Evolutionary conservation across 2,329 filamentous ascomycete genomes (phyloP).

Genomic region (Monilinia polystroma): DNA sequence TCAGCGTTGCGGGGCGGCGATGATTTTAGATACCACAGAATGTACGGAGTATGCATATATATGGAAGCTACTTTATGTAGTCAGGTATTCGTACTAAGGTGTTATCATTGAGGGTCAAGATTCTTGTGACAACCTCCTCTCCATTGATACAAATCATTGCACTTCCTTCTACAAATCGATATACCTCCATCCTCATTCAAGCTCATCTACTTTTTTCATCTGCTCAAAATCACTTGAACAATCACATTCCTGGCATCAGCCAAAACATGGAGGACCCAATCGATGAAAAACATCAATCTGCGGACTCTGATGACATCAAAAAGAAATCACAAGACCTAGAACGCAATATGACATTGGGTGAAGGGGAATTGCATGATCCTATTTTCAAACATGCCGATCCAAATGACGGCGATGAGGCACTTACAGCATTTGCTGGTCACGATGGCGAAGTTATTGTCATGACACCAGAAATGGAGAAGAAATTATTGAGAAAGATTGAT

Average conservation of each 20-base stretch:
- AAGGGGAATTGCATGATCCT: constrained; percentile 29
- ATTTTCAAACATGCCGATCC: constrained; percentile 42
- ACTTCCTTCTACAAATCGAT: background rate
- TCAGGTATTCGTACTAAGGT: background rate
- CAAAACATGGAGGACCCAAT: constrained; percentile 4
- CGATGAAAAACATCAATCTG: background rate
- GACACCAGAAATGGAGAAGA: constrained; percentile 44
- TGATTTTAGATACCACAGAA: background rate
- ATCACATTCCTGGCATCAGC: no score
- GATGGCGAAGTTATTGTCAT: constrained; percentile 42
- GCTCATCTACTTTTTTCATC: background rate
- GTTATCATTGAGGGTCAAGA: background rate
- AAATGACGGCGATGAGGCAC: constrained; percentile 47
- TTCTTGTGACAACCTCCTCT: background rate
- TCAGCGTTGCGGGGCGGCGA: background rate
- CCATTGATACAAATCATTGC: background rate
- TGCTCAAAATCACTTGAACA: no score
- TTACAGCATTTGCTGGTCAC: constrained; percentile 45
- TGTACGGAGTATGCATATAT: no score
- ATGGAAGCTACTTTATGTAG: no score
- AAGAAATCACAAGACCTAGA: constrained; percentile 29
- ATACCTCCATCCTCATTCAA: background rate
- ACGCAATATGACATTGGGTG: constrained; percentile 27
- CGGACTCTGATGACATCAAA: constrained; percentile 12
- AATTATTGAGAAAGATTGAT: constrained; percentile 48